phyloP scores from a whole-genome alignment of 2,329 filamentous ascomycete species.

The Sclerotinia spermophila region DNA sequence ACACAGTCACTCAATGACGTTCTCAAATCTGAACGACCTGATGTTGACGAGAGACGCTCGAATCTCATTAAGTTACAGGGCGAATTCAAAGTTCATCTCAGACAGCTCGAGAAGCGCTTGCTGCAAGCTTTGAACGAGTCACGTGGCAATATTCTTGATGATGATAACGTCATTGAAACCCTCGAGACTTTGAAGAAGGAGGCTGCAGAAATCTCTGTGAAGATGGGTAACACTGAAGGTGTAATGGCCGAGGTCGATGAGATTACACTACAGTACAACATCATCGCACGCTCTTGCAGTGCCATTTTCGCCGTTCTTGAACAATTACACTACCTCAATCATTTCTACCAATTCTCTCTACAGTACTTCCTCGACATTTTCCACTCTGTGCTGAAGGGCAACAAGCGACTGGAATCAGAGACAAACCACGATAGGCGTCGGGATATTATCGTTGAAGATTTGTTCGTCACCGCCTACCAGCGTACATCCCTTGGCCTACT shows the following conservation, averaged over 20 bases:
- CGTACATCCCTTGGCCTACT: constrained; percentile 89
- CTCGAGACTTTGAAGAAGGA: constrained; percentile 97
- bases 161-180: constrained; percentile 97
- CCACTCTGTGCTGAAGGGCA: constrained; percentile 80
- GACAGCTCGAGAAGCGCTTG: constrained; percentile 89
- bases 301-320: constrained; percentile 96
- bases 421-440: constrained; percentile 75
- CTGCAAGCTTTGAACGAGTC: constrained; percentile 96
- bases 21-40: constrained; percentile 92
- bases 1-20: constrained; percentile 98
- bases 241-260: constrained; percentile 98
- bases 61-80: constrained; percentile 99
- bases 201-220: constrained; percentile 89
- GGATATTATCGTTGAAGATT: constrained; percentile 83
- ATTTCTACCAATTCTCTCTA: constrained; percentile 98
- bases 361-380: constrained; percentile 99
- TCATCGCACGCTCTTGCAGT: constrained; percentile 92
- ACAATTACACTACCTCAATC: constrained; percentile 95
- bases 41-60: constrained; percentile 92
- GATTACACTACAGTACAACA: constrained; percentile 90
- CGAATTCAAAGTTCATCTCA: constrained; percentile 97
- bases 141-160: constrained; percentile 94
- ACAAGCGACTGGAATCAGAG: constrained; percentile 66
- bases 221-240: constrained; percentile 95
- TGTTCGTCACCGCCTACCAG: constrained; percentile 89